Percentiles rank a stretch among this genome's conserved stretches.
Conservation (phyloP, 176 grass and related monocot species). For the Thalia dealbata region DNA sequence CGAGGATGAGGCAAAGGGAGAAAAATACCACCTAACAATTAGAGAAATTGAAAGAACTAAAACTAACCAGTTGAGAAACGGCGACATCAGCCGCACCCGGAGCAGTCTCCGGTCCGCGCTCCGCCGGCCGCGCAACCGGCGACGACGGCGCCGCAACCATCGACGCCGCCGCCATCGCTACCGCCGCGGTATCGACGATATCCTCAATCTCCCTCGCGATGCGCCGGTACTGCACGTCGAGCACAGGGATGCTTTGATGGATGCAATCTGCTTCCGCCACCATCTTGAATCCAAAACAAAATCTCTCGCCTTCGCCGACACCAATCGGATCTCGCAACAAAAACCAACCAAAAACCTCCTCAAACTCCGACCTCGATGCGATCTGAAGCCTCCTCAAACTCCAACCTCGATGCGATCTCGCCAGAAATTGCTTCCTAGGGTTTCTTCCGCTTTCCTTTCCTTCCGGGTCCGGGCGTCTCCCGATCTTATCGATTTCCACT, state of each 20-base stretch:
- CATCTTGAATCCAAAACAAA: neutral
- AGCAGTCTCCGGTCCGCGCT: neutral
- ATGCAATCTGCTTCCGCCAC: slow-evolving; percentile 13
- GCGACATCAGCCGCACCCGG: neutral
- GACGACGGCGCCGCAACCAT: neutral
- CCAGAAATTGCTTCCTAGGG: neutral
- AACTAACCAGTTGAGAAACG: slow-evolving; percentile 4
- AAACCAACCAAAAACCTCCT: neutral
- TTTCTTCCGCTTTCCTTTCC: neutral
- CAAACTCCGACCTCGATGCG: neutral
- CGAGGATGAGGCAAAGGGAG: neutral
- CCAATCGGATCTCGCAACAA: neutral
- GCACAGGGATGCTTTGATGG: slow-evolving; percentile 12
- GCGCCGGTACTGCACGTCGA: slow-evolving; percentile 3
- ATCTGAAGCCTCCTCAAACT: neutral
- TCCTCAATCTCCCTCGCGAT: slow-evolving; percentile 9
- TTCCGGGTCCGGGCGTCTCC: neutral
- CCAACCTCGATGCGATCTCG: neutral
- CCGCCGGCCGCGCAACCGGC: neutral
- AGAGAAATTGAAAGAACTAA: neutral
- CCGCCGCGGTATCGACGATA: neutral
- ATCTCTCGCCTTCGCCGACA: neutral
- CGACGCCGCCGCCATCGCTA: neutral
- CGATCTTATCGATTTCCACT: neutral
- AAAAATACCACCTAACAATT: neutral